Evolutionary conservation across 768 basidiomycete genomes (phyloP), one percentile per base, ranked within the genome.

Genomic region (Pleurotus tuber-regium): DNA sequence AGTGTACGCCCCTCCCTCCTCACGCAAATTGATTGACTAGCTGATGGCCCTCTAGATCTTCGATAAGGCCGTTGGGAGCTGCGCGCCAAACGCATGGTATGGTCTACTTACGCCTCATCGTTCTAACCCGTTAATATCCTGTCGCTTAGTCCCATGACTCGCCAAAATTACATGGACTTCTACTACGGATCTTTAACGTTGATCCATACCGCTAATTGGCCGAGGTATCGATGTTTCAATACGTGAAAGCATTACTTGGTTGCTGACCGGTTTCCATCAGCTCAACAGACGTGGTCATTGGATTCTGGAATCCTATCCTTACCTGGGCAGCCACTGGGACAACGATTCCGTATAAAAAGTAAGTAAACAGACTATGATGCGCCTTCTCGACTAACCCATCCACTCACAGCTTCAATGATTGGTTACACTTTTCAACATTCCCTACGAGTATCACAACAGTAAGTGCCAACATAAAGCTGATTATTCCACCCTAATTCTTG

Each of bases 81-180:
- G n/a, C n/a, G n/a, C n/a, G n/a, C n/a, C n/a, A n/a, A n/a, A n/a
- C n/a, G n/a, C n/a, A n/a, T n/a, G n/a, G n/a, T n/a, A n/a, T n/a
- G n/a, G n/a, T n/a, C n/a, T n/a, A n/a, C n/a, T n/a, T n/a, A n/a
- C n/a, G n/a, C n/a, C n/a, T n/a, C n/a, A n/a, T n/a, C n/a, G n/a
- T n/a, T n/a, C n/a, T n/a, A n/a, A n/a, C n/a, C n/a, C n/a, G n/a
- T n/a, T n/a, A n/a, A n/a, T n/a, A n/a, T n/a, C 36, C 9, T 21
- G n/a, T n/a, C n/a, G n/a, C 11, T 5, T 36, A 52, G 54, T 39
- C 51, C 59, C 3, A 59, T 61, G 2, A 61, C 59, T 0, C 57
- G 56, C 28, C 59, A 61, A 35, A 61, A 61, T 35, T 61, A 52
- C 44, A 49, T 57, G 38, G 59, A 61, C 26, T 54, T 59, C 30